Base-by-base conservation (phyloP, 1,284 basidiomycete genomes). In the Cryptococcus sp. region DNA sequence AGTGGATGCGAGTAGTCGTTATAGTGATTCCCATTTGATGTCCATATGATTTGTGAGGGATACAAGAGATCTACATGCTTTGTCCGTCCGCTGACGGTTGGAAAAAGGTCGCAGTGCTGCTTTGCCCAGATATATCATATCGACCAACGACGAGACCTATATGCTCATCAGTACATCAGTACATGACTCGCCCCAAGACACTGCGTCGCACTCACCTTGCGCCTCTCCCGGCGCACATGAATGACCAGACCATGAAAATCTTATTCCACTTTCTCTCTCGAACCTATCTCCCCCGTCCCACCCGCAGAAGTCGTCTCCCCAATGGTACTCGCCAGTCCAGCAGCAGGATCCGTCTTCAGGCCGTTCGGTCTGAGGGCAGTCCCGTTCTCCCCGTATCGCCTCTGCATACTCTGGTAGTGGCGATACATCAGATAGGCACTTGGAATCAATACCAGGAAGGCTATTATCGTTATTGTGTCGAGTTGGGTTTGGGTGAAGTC, bases 371-470 rank as follows among this genome's bases (percentile, higher is more conserved):
- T 35, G 8, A 31, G 19, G 17, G 11, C 25, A n/a, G n/a, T 22
- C 19, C 35, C 17, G 13, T 16, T 16, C 19, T 20, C 31, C 19
- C 61, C 60, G 47, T 65, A 69, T 31, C 65, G 27, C 20, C 53
- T 38, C 35, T 56, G 42, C 44, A 69, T 57, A 40, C 60, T 61
- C 19, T 49, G 17, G 41, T 49, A 71, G 49, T 67, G 62, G 10
- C 52, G 50, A 40, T 62, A 66, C 63, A 68, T 69, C 25, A 20
- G 53, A 23, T 57, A 63, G 0, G 53, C 44, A 15, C 64, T 48
- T 2, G 64, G 64, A 31, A 68, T 56, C 6, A 70, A 35, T 13
- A 57, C 54, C 27, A 65, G 27, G 49, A 62, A 66, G 3, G 57
- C 44, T 15, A 44, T 31, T 5, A 64, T 23, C 1, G 57, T 45